Evolutionary conservation across 2,329 filamentous ascomycete species (phyloP), one percentile per base, ranked within the genome.

Genomic region (Byssochlamys sp.): DNA sequence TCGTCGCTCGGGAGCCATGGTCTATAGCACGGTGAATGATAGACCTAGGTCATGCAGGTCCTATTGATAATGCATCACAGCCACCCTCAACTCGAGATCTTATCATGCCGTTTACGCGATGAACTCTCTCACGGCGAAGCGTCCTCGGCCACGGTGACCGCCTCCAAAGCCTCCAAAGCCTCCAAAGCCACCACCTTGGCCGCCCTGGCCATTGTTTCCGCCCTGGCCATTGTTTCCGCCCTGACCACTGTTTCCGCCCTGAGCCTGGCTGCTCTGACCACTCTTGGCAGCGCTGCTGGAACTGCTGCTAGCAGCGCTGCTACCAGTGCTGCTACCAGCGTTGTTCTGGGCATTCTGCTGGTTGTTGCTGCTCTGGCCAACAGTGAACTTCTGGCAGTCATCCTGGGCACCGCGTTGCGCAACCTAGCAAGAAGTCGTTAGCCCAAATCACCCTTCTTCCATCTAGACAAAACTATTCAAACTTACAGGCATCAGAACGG

Each of bases 331-430:
- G 31, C 53, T 53, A 12, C 52, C 31, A 12, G 35, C 52, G 24
- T 54, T 55, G 28, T 56, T 56, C 25, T 55, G 49, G 51, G 48
- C 24, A 9, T 58, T 45, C 11, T 51, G 33, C 10, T 55, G 45
- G 24, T 54, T 52, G 45, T 55, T 49, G 48, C 57, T 55, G 29
- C 14, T 31, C 9, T 45, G 52, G 26, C 62, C 60, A 53, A 81
- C 77, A 52, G 72, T 75, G 65, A 81, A 81, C 58, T 75, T 75
- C 25, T 73, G 71, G 62, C 80, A 82, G 61, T 82, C 80, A 63
- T 82, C 80, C 65, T 81, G 80, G 12, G 63, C 62, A 52, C 80
- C 80, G 61, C 80, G 74, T 68, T 81, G 78, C 56, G 80, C 80
- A 54, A 81, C 61, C 63, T 65, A 54, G 14, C 11, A 35, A 9